phyloP scores from a whole-genome alignment of 441 rosid genomes.

The Capsella rubella region DNA sequence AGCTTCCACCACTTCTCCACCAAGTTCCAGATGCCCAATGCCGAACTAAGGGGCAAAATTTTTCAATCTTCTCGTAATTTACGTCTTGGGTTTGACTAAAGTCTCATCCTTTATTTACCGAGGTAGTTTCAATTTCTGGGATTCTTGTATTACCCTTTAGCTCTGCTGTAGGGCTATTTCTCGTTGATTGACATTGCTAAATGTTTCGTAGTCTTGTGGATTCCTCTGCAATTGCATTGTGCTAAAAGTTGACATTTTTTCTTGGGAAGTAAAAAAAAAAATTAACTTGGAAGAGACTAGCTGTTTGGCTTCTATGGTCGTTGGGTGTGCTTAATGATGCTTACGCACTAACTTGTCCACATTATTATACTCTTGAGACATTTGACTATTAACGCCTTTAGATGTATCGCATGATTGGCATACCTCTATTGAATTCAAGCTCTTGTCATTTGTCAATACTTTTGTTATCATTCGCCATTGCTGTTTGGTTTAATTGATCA shows the following conservation, averaged over 20 bases:
- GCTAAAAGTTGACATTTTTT: constrained; percentile 10
- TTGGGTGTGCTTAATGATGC: constrained; percentile 19
- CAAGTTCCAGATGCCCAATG: background rate
- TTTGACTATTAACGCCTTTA: background rate
- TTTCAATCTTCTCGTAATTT: background rate
- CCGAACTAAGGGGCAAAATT: background rate
- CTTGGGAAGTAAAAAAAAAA: background rate
- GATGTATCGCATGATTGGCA: background rate
- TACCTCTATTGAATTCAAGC: background rate
- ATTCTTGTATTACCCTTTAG: background rate
- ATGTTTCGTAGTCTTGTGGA: background rate
- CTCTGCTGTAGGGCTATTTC: too few relatives aligned
- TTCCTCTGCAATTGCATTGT: constrained; percentile 17
- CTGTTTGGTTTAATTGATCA: background rate
- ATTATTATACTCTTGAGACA: background rate
- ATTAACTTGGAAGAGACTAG: background rate
- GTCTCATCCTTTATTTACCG: constrained; percentile 27
- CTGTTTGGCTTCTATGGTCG: constrained; percentile 3
- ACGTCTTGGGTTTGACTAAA: constrained; percentile 35
- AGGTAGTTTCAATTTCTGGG: constrained; percentile 18
- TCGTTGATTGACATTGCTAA: constrained; percentile 14
- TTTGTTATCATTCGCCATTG: background rate
- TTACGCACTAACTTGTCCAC: background rate
- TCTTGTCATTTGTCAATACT: constrained; percentile 7
- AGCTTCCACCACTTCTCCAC: constrained; percentile 22